Base-by-base conservation (phyloP, 805 yeast species). In the Metschnikowia corniflorae region DNA sequence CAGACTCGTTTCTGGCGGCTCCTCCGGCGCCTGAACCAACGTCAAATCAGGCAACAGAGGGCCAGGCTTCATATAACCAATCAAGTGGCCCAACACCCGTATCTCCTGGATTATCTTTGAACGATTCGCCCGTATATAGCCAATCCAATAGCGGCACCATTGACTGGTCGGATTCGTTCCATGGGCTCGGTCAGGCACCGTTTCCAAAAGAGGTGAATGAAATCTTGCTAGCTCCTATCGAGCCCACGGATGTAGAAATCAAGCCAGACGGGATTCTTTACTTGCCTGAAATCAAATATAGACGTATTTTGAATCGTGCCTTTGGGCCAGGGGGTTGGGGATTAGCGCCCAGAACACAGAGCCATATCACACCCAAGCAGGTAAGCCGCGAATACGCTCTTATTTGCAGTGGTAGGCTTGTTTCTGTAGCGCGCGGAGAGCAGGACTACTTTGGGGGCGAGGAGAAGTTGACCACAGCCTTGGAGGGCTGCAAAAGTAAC, bases 281-380 rank as follows among this genome's bases (percentile, higher is more conserved):
- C 53, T 66, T 93, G 30, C 98, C 98, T 0, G 98, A 93, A 58
- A 93, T 93, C 63, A 91, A 91, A 57, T 93, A 93, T 57, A 76
- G 98, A 47, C 74, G 98, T 29, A 82, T 89, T 16, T 63, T 93
- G 47, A 91, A 91, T 61, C 71, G 72, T 25, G 94, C 97, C 0
- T 91, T 93, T 68, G 98, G 98, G 3, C 96, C 98, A 6, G 98
- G 98, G 18, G 97, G 95, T 2, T 93, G 98, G 98, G 97, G 97
- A 1, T 68, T 93, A 38, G 96, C 94, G 1, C 97, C 98, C 8
- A 69, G 98, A 38, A 80, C 95, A 0, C 91, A 85, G 46, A 83
- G 95, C 1, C 67, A 77, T 35, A 78, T 93, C 21, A 82, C 95
- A 2, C 73, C 79, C 20, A 78, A 75, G 44, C 71, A 79, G 33